Conservation (phyloP, 2,329 filamentous ascomycete species). For the Hyphodiscus sp. region DNA sequence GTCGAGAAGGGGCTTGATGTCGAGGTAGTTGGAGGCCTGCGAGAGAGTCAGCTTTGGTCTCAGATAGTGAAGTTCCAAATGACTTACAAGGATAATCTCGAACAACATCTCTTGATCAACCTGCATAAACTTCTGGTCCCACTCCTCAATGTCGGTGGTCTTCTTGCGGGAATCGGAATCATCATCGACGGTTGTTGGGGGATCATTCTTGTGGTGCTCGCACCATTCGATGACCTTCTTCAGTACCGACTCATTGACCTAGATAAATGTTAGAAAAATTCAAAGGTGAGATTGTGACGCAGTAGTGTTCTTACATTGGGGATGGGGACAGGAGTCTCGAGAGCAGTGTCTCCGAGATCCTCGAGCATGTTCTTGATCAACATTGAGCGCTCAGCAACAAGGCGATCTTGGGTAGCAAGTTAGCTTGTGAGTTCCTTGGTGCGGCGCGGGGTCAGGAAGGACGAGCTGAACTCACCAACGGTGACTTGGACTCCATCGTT, state of each 20-base stretch:
- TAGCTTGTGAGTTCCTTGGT: slow-evolving; percentile 3
- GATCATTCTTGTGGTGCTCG: slow-evolving; percentile 87
- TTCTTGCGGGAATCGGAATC: slow-evolving; percentile 94
- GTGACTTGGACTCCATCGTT: slow-evolving; percentile 43
- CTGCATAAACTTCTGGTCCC: slow-evolving; percentile 99
- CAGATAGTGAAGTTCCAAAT: background rate
- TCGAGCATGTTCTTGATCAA: slow-evolving; percentile 98
- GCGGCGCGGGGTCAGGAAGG: slow-evolving; percentile 4
- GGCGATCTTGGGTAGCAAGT: slow-evolving; percentile 55
- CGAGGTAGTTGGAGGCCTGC: slow-evolving; percentile 94
- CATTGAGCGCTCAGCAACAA: slow-evolving; percentile 83
- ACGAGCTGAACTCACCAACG: slow-evolving; percentile 39
- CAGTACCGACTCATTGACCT: slow-evolving; percentile 89
- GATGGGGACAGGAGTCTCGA: slow-evolving; percentile 61
- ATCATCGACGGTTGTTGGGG: slow-evolving; percentile 73
- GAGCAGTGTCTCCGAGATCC: slow-evolving; percentile 66
- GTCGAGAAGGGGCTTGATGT: slow-evolving; percentile 96
- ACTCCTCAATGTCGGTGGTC: slow-evolving; percentile 98
- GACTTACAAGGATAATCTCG: slow-evolving; percentile 88
- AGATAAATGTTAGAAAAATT: slow-evolving; percentile 13
- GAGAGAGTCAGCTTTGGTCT: slow-evolving; percentile 8
- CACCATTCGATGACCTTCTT: slow-evolving; percentile 99
- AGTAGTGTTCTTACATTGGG: slow-evolving; percentile 56
- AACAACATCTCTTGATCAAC: slow-evolving; percentile 99
- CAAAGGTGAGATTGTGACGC: background rate